Conservation (phyloP, 768 basidiomycete genomes). For the Rhodocollybia butyracea region DNA sequence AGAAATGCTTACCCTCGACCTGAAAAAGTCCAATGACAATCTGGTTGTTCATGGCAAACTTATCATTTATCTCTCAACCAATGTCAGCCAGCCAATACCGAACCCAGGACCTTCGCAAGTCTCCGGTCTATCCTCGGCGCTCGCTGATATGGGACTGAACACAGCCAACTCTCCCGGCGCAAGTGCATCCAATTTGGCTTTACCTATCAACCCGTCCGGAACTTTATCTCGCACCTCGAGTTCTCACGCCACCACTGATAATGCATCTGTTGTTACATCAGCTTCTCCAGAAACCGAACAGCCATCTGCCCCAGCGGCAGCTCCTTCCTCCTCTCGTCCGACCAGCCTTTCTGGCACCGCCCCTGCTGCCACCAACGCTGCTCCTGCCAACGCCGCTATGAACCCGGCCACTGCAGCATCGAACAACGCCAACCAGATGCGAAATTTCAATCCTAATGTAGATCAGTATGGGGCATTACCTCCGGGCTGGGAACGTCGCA, state of each 20-base stretch:
- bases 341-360: slow-evolving; percentile 20
- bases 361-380: slow-evolving; percentile 18
- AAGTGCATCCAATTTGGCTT: slow-evolving; percentile 50
- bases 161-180: slow-evolving; percentile 47
- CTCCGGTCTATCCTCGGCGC: slow-evolving; percentile 51
- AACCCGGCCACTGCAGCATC: slow-evolving; percentile 15
- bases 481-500: slow-evolving; percentile 92
- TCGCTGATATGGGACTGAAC: slow-evolving; percentile 60
- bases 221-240: slow-evolving; percentile 61
- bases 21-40: slow-evolving; percentile 99
- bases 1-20: slow-evolving; percentile 96
- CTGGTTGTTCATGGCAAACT: slow-evolving; percentile 97
- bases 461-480: slow-evolving; percentile 94
- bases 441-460: slow-evolving; percentile 92
- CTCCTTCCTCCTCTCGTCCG: slow-evolving; percentile 25
- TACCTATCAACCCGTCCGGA: slow-evolving; percentile 37
- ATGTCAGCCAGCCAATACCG: slow-evolving; percentile 77
- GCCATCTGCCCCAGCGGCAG: slow-evolving; percentile 19
- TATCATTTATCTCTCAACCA: slow-evolving; percentile 94
- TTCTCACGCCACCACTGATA: slow-evolving; percentile 55
- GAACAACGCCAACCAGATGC: slow-evolving; percentile 44
- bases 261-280: slow-evolving; percentile 29
- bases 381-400: slow-evolving; percentile 24
- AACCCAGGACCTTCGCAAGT: slow-evolving; percentile 81
- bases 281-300: slow-evolving; percentile 22